Evolutionary conservation across 225 moss, liverwort and hornwort genomes (phyloP), one percentile per base, ranked within the genome.

Genomic region (Thuidium tamariscinum): DNA sequence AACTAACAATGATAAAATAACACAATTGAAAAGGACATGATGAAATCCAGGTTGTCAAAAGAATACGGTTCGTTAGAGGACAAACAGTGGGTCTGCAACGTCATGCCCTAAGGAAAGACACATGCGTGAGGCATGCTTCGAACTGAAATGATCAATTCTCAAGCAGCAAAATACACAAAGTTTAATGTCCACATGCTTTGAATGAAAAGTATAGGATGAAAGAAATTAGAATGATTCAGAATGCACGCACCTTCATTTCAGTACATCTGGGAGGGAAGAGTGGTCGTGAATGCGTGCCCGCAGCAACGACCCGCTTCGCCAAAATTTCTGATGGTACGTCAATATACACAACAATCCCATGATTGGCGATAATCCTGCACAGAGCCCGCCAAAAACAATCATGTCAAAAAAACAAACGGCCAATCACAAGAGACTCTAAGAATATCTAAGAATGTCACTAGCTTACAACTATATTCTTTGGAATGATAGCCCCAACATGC

Each of bases 301-400:
- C 84, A 44, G 71, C 59, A 41, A 88, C 11, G n/a, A 88, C 63
- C 23, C 84, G 84, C 44, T 79, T 88, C 11, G 84, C 84, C 70
- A 88, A 84, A 52, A 84, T 79, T 34, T 78, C 79, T 26, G 84
- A 79, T 39, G 84, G 84, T 41, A 84, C 84, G 39, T 88, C 84
- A 42, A 88, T 88, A 44, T 84, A 88, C 54, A 88, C 82, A 72
- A 88, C 79, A 44, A 88, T 70, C 39, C 83, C 83, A 64, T 79
- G 72, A 70, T 88, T 55, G 69, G 78, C 71, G 9, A 84, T 44
- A 54, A 84, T 55, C 88, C 84, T 88, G 84, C 82, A 83, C 13
- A 48, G 30, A 73, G 23, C 27, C 46, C 46, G 57, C 57, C 67
- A 54, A 57, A 76, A 66, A 57, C 29, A 5, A 34, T 52, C 17